These are phyloP conservation scores for Juncus inflexus DNA, from an alignment of 176 grass and related monocot species.

Conservation along the genomic window DNA sequence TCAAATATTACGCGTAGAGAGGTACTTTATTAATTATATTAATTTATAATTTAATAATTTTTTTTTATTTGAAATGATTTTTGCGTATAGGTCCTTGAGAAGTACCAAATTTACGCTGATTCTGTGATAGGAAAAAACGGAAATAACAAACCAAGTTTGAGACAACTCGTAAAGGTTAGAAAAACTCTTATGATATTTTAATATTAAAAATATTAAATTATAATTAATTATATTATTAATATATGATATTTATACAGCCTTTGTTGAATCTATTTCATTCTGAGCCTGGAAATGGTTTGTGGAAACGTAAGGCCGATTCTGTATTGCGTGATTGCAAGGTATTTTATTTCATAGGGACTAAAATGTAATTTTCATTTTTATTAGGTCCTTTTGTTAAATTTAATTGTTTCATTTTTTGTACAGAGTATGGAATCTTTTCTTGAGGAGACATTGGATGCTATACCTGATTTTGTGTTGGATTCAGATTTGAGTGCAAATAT, in stretches of 20 bases:
- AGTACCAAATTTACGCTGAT: slow-evolving; percentile 85
- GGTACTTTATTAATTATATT: slow-evolving; percentile 39
- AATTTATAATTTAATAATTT: slow-evolving; percentile 1
- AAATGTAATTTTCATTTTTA: not conserved
- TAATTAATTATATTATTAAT: slow-evolving; percentile 8
- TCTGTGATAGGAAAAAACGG: slow-evolving; percentile 76
- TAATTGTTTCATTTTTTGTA: slow-evolving; percentile 7
- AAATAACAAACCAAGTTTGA: slow-evolving; percentile 58
- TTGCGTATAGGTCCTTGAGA: slow-evolving; percentile 61
- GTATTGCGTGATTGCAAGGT: slow-evolving; percentile 74
- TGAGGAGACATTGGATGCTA: slow-evolving; percentile 70
- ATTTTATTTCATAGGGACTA: slow-evolving; percentile 3
- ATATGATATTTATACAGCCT: slow-evolving; percentile 51
- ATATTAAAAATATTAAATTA: not conserved
- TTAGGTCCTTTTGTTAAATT: not conserved
- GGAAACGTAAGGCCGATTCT: slow-evolving; percentile 90
- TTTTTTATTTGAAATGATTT: slow-evolving; percentile 1
- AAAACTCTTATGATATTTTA: not conserved
- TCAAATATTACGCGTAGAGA: slow-evolving; percentile 54
- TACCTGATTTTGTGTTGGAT: slow-evolving; percentile 62
- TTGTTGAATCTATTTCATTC: slow-evolving; percentile 88
- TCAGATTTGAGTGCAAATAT: slow-evolving; percentile 31
- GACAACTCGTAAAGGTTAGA: slow-evolving; percentile 88
- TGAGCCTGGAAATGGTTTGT: slow-evolving; percentile 77
- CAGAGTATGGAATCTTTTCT: slow-evolving; percentile 80